These are phyloP conservation scores for Phaeophleospora eucalypticola DNA, from an alignment of 2,329 filamentous ascomycete species.

Conservation along the genomic window DNA sequence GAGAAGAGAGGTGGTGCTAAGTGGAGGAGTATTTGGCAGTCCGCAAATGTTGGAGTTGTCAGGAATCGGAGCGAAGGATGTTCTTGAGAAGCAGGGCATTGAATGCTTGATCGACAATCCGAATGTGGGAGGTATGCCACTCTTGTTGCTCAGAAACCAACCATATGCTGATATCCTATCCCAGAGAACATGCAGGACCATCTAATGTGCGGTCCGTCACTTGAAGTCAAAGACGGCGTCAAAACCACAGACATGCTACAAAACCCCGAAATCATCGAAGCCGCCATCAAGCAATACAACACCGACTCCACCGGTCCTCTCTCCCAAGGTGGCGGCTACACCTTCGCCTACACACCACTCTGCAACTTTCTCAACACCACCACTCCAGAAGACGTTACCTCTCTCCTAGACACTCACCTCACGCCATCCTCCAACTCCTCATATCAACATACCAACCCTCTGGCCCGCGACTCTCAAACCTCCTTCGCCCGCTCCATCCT, in stretches of 20 bases:
- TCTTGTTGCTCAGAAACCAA: too few relatives aligned
- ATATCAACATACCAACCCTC: neutral
- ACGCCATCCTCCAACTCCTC: neutral
- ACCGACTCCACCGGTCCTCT: neutral
- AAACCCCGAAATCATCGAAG: neutral
- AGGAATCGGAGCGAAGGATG: constrained; percentile 47
- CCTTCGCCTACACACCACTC: neutral
- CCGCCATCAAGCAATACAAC: neutral
- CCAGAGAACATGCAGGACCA: constrained; percentile 17
- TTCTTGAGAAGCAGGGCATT: constrained; percentile 25
- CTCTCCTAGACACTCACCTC: neutral
- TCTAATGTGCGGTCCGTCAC: neutral
- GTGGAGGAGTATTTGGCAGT: constrained; percentile 54
- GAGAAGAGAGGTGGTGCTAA: constrained; percentile 44
- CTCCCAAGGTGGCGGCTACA: neutral
- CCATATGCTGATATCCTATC: too few relatives aligned
- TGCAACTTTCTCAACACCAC: neutral
- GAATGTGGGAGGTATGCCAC: too few relatives aligned
- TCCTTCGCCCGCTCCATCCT: neutral
- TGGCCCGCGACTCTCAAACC: neutral
- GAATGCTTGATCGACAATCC: constrained; percentile 11
- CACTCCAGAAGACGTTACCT: neutral
- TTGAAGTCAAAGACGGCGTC: neutral
- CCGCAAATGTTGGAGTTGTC: constrained; percentile 58
- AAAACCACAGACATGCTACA: neutral